These are phyloP conservation scores for Inga leiocalycina DNA, from an alignment of 306 rosid genomes.

Conservation along the genomic window DNA sequence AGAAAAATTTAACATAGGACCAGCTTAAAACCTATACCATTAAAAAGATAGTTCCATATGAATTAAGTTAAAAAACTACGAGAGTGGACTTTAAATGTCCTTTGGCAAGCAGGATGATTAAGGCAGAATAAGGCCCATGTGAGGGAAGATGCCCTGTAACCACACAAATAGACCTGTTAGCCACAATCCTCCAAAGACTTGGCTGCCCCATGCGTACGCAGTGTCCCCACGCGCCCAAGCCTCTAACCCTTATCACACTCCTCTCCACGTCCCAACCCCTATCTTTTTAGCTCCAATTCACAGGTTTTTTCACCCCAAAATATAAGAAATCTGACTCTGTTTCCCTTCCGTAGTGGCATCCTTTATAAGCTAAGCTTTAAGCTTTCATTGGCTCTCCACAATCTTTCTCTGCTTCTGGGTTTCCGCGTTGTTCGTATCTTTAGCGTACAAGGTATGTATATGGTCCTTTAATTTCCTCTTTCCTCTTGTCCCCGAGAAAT, in stretches of 20 bases:
- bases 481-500: slow-evolving; percentile 29
- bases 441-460: slow-evolving; percentile 43
- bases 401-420: slow-evolving; percentile 20
- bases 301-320: background rate
- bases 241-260: slow-evolving; percentile 6
- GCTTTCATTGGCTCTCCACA: slow-evolving; percentile 27
- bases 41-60: too few relatives aligned
- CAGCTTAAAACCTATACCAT: too few relatives aligned
- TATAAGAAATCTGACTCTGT: slow-evolving; percentile 2
- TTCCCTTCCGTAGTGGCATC: slow-evolving; percentile 15
- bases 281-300: slow-evolving; percentile 5
- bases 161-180: slow-evolving; percentile 29
- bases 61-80: too few relatives aligned
- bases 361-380: slow-evolving; percentile 17
- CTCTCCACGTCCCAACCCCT: background rate
- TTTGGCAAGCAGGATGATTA: background rate
- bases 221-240: background rate
- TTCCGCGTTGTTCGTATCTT: slow-evolving; percentile 18
- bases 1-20: too few relatives aligned
- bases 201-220: slow-evolving; percentile 9
- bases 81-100: too few relatives aligned
- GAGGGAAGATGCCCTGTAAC: slow-evolving; percentile 47
- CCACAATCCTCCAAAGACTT: background rate
- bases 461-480: background rate
- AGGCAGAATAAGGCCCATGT: slow-evolving; percentile 39